Evolutionary conservation across 306 rosid species (phyloP).

Genomic region (Boehmeria nivea): DNA sequence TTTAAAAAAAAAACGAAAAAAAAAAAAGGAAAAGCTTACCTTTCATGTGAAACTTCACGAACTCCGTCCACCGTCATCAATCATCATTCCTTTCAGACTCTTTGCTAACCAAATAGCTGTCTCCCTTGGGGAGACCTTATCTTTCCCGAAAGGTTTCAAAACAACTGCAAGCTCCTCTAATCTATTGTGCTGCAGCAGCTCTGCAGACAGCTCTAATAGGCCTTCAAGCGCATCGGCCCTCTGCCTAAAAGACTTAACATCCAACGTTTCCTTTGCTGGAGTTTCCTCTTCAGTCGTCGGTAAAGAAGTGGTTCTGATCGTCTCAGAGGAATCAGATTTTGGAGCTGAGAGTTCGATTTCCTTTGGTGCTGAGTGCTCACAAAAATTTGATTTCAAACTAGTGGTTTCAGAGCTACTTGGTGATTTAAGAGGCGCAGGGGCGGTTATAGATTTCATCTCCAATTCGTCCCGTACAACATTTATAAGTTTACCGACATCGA

Average conservation of each 20-base stretch:
- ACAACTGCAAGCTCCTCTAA: constrained; percentile 91
- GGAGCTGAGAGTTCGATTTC: constrained; percentile 39
- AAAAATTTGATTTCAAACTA: constrained; percentile 39
- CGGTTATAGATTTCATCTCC: constrained; percentile 58
- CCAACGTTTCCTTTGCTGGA: constrained; percentile 58
- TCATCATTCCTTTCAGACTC: constrained; percentile 97
- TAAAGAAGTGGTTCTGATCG: constrained; percentile 28
- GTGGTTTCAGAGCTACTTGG: too few relatives aligned
- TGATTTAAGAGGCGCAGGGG: constrained; percentile 39
- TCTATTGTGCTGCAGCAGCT: constrained; percentile 75
- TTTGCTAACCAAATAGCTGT: constrained; percentile 97
- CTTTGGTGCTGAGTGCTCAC: constrained; percentile 41
- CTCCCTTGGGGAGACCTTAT: constrained; percentile 95
- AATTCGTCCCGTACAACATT: constrained; percentile 69
- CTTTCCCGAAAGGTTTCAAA: constrained; percentile 90
- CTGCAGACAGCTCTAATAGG: constrained; percentile 91
- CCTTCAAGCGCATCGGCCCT: constrained; percentile 98
- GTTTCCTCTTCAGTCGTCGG: constrained; percentile 54
- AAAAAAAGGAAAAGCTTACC: constrained; percentile 30
- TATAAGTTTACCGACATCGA: constrained; percentile 73
- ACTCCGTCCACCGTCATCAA: constrained; percentile 59
- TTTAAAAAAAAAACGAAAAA: constrained; percentile 15
- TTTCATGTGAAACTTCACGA: constrained; percentile 44
- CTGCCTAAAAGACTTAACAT: constrained; percentile 86
- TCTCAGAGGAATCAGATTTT: constrained; percentile 47